Evolutionary conservation across 768 basidiomycete species (phyloP).

Genomic region (Leccinum pellstonianum): DNA sequence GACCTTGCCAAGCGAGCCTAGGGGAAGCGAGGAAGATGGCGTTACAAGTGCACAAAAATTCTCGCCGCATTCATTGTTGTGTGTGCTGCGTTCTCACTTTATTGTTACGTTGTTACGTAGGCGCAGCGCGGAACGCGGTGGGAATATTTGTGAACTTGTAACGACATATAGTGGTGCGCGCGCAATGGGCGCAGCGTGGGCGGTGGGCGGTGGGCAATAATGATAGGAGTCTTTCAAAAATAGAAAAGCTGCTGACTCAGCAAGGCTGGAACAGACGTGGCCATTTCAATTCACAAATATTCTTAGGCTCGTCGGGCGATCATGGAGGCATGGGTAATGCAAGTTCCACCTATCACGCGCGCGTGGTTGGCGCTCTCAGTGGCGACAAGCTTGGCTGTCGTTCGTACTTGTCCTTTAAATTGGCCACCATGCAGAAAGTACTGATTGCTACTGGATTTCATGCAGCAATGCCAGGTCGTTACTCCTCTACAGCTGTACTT

Average conservation of each 20-base stretch:
- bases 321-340: conserved; percentile 90
- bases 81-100: too few species aligned
- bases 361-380: conserved; percentile 82
- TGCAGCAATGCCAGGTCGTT: conserved; percentile 87
- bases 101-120: too few species aligned
- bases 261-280: background rate
- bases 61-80: too few species aligned
- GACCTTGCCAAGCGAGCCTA: too few species aligned
- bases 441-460: conserved; percentile 8
- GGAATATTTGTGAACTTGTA: too few species aligned
- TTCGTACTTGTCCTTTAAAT: conserved; percentile 41
- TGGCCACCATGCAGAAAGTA: background rate
- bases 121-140: too few species aligned
- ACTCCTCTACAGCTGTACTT: conserved; percentile 92
- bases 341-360: conserved; percentile 90
- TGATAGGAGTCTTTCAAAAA: too few species aligned
- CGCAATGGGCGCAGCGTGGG: too few species aligned
- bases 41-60: too few species aligned
- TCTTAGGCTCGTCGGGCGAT: conserved; percentile 9
- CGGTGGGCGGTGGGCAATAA: too few species aligned
- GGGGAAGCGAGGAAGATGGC: too few species aligned
- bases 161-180: too few species aligned
- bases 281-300: background rate
- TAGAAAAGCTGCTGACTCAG: conserved; percentile 17
- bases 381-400: conserved; percentile 80